phyloP scores from a whole-genome alignment of 2,329 filamentous ascomycete genomes.

The Blumeria hordei region DNA sequence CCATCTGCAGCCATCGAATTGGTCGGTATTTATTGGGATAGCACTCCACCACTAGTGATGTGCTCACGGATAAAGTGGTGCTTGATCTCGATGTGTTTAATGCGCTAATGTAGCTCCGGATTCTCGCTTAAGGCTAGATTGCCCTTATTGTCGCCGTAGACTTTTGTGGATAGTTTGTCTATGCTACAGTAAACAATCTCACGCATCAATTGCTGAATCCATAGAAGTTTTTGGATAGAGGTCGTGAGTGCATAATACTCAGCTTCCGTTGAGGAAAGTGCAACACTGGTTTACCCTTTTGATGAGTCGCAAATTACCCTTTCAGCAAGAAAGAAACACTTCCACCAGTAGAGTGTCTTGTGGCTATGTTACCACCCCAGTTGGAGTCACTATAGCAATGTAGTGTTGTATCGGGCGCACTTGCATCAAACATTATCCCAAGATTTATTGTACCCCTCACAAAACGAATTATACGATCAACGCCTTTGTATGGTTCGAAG shows the following conservation, averaged over 20 bases:
- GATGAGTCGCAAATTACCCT: neutral
- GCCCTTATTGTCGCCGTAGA: neutral
- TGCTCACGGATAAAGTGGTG: neutral
- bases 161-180: neutral
- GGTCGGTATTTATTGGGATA: neutral
- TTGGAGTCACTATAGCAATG: neutral
- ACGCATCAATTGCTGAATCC: neutral
- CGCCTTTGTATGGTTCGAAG: neutral
- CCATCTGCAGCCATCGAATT: neutral
- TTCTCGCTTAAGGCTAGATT: neutral
- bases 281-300: neutral
- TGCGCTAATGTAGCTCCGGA: too few relatives aligned
- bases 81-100: neutral
- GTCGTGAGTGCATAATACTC: neutral
- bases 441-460: neutral
- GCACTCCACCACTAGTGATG: neutral
- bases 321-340: neutral
- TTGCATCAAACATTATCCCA: neutral
- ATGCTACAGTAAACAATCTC: neutral
- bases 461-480: neutral
- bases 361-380: neutral
- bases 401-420: neutral
- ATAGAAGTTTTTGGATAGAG: neutral
- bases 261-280: neutral
- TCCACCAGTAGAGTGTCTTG: neutral